Evolutionary conservation across 116 monocot genomes (phyloP), one percentile per base, ranked within the genome.

Genomic region (Posidonia oceanica): DNA sequence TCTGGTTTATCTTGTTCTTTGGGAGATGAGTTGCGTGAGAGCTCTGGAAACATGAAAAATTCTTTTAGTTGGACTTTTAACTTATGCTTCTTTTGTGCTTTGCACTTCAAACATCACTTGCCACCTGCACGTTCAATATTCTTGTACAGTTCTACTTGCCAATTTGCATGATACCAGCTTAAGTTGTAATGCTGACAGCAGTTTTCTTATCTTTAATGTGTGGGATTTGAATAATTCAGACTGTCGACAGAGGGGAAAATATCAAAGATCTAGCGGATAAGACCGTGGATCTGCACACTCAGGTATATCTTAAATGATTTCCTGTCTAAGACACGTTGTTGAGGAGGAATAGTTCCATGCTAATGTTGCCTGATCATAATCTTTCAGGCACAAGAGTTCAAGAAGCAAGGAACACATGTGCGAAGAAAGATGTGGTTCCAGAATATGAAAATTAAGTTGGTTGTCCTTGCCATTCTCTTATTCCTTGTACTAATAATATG

Each of bases 391-490:
- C 96, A 97, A 73, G 81, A 91, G 54, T 91, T 91, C 77, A 97
- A 81, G 69, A 97, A 91, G 74, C 85, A 87, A 65, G 96, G 92
- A 51, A 85, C 82, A 7, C 87, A 67, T 44, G 68, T 97, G 37
- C 84, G 89, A 0, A 83, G 70, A 66, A 97, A 89, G 72, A 89
- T 91, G 85, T 97, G 96, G 96, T 60, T 78, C 14, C 81, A 96
- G 72, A 96, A 87, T 72, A 89, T 80, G 96, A 97, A 97, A 74
- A 77, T 97, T 14, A 97, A 97, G 75, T 61, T 97, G 80, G 76
- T 79, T 40, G 80, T 89, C 61, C 89, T 97, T 58, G 79, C 37
- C 23, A 73, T 83, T 54, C 89, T 97, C 53, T 71, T 91, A 42
- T 61, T 97, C 36, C 78, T 97, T 29, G 92, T 97, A 64, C 69